Percentiles rank a stretch among this genome's conserved stretches.
phyloP scores from a whole-genome alignment of 352 stramenopile genomes.

The Phytophthora pini region DNA sequence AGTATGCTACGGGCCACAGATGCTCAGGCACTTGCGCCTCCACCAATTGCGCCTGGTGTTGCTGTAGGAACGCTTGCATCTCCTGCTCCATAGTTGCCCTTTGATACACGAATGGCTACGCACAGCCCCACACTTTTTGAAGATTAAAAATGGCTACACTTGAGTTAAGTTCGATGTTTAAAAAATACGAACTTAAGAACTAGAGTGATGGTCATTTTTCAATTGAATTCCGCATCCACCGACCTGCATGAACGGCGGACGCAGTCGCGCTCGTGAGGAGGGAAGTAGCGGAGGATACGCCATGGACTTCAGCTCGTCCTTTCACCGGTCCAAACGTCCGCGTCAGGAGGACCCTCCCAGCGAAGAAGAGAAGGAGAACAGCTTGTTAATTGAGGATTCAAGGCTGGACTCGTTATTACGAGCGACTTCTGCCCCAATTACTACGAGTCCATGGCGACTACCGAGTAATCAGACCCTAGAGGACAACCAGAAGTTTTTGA shows the following conservation, averaged over 20 bases:
- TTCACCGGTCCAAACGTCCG: constrained; percentile 32
- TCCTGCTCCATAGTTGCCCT: constrained; percentile 36
- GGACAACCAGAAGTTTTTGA: constrained; percentile 61
- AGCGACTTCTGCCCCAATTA: constrained; percentile 8
- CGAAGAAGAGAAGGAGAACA: constrained; percentile 30
- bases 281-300: constrained; percentile 6
- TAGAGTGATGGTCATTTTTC: constrained; percentile 25
- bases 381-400: constrained; percentile 1
- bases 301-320: constrained; percentile 32
- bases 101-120: constrained; percentile 1
- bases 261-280: constrained; percentile 18
- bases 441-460: constrained; percentile 51
- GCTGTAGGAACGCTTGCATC: constrained; percentile 51
- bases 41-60: constrained; percentile 54
- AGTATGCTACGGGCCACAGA: constrained; percentile 53
- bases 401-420: constrained; percentile 3
- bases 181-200: background rate
- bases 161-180: no score
- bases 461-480: constrained; percentile 47
- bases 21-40: constrained; percentile 44
- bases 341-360: constrained; percentile 13
- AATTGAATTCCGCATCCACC: constrained; percentile 10
- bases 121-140: background rate
- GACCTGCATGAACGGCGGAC: constrained; percentile 28
- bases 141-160: background rate